Evolutionary conservation across 1,284 basidiomycete species (phyloP), one percentile per base, ranked within the genome.

Genomic region (Pseudozyma sp.): DNA sequence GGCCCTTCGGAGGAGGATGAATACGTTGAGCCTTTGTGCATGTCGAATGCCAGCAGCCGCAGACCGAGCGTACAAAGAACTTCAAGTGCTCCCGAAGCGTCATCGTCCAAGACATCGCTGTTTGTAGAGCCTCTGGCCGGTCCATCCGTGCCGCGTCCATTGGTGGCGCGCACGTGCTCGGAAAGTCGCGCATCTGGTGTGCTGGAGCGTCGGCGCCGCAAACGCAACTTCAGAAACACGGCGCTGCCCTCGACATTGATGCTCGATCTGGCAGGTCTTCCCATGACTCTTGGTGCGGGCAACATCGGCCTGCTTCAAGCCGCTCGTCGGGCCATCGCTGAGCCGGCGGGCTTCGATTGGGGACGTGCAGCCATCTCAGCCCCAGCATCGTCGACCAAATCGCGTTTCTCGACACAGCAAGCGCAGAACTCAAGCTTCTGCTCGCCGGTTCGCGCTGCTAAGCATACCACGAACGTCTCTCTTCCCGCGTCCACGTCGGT

Each of bases 341-440:
- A 75, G 30, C 73, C 73, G 2, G 37, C 51, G 31, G 73, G 64
- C 11, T 75, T 71, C 30, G 73, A 75, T 51, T 75, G 73, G 73
- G 68, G 59, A 8, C 60, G 61, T 29, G 24, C 42, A 8, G 35
- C 69, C 5, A 19, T 46, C 10, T 68, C 57, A 16, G 61, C 70
- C n/a, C 65, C 65, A 10, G 45, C 70, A 9, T 45, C 64, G 0
- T 19, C 57, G 1, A n/a, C 46, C 10, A 61, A 50, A 17, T 45
- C 54, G 34, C 54, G 48, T n/a, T 61, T 65, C 39, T 7, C 34
- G 17, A 44, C 46, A 5, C 47, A 54, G 7, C 54, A 71, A 43
- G 51, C 59, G 55, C 63, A 54, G 7, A 50, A 42, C 29, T 16
- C 40, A 24, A 51, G 35, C 39, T 19, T n/a, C 3, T 8, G 46